Evolutionary conservation across 2,329 filamentous ascomycete species (phyloP).

Genomic region (Arthrobotrys pseudoclavata): DNA sequence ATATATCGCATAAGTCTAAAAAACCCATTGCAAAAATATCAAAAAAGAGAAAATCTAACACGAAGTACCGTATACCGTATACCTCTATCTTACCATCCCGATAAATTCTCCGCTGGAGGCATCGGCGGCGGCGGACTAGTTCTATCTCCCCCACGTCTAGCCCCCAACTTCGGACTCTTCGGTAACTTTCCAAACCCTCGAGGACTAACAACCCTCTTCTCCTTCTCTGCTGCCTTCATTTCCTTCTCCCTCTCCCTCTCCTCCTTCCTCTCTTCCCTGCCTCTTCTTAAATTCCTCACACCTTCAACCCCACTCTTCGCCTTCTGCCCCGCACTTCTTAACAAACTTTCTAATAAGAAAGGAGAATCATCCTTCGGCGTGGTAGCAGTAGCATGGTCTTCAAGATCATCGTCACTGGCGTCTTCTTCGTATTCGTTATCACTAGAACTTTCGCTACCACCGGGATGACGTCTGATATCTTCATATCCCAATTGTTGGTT

Average conservation of each 20-base stretch:
- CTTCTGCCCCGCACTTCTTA: constrained; percentile 59
- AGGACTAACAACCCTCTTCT: constrained; percentile 73
- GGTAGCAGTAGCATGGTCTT: constrained; percentile 47
- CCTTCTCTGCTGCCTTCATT: constrained; percentile 74
- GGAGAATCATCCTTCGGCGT: constrained; percentile 57
- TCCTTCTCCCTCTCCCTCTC: constrained; percentile 77
- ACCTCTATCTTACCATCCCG: constrained; percentile 34
- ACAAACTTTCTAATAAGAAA: constrained; percentile 55
- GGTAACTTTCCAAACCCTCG: constrained; percentile 56
- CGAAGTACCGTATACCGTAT: not conserved
- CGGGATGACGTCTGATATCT: constrained; percentile 32
- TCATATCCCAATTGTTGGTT: constrained; percentile 24
- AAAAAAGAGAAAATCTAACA: not conserved
- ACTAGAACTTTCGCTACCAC: constrained; percentile 55
- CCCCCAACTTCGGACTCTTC: constrained; percentile 63
- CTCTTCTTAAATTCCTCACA: constrained; percentile 65
- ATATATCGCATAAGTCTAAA: constrained; percentile 7
- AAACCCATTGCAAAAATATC: not conserved
- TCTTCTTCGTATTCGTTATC: constrained; percentile 59
- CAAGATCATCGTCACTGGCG: constrained; percentile 51
- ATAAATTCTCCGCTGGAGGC: constrained; percentile 70
- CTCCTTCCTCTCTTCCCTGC: constrained; percentile 73
- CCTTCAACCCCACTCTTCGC: constrained; percentile 57
- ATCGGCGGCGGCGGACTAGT: constrained; percentile 68
- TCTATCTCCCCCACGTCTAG: constrained; percentile 64